These are phyloP conservation scores for Lophiostoma macrostomum DNA, from an alignment of 495 filamentous ascomycete species.

Conservation along the genomic window DNA sequence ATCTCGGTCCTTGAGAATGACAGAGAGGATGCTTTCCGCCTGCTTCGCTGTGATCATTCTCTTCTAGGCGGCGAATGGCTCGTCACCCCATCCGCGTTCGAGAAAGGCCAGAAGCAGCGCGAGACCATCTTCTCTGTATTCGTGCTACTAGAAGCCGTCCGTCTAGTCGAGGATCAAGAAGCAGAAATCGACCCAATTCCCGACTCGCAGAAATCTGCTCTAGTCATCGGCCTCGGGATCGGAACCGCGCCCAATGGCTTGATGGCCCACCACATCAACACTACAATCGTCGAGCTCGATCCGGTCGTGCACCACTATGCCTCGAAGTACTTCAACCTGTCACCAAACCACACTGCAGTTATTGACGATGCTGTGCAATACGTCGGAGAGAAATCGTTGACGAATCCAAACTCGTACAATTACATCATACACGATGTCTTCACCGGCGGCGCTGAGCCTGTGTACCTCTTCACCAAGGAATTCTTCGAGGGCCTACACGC, in stretches of 20 bases:
- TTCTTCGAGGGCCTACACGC: slow-evolving; percentile 66
- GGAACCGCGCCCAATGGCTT: slow-evolving; percentile 86
- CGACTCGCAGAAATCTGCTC: slow-evolving; percentile 68
- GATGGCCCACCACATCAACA: slow-evolving; percentile 82
- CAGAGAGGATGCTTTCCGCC: slow-evolving; percentile 62
- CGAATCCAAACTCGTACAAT: slow-evolving; percentile 57
- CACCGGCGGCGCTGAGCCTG: slow-evolving; percentile 90
- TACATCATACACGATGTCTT: slow-evolving; percentile 99
- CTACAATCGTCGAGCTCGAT: slow-evolving; percentile 91
- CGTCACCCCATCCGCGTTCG: slow-evolving; percentile 44
- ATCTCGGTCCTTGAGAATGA: slow-evolving; percentile 79
- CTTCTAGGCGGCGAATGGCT: slow-evolving; percentile 94
- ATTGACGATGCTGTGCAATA: slow-evolving; percentile 80
- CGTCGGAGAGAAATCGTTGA: slow-evolving; percentile 52
- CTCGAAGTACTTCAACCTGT: slow-evolving; percentile 75
- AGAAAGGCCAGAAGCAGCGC: slow-evolving; percentile 45
- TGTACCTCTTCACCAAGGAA: slow-evolving; percentile 79
- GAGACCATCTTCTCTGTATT: slow-evolving; percentile 95
- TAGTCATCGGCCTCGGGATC: slow-evolving; percentile 89
- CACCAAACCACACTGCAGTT: slow-evolving; percentile 70
- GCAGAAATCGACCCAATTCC: slow-evolving; percentile 42
- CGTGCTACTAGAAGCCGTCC: slow-evolving; percentile 84
- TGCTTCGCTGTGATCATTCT: slow-evolving; percentile 91
- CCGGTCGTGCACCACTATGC: slow-evolving; percentile 83
- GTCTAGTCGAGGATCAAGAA: slow-evolving; percentile 57